Evolutionary conservation across 176 grass and related monocot genomes (phyloP).

Genomic region (Sorghum bicolor): Sorghum_bicolor_NCBIv3 NC_012872.2:2194001-2194500

Average conservation of each 20-base stretch:
- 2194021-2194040: background rate
- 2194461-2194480: too few species aligned
- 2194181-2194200: background rate
- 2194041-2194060: background rate
- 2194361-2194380: background rate
- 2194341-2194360: background rate
- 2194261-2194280: background rate
- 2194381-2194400: too few species aligned
- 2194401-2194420: too few species aligned
- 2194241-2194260: background rate
- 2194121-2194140: background rate
- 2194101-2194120: background rate
- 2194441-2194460: too few species aligned
- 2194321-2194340: background rate
- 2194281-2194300: background rate
- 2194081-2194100: background rate
- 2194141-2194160: slow-evolving; percentile 24
- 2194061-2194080: background rate
- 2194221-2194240: background rate
- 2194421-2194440: too few species aligned
- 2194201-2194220: background rate
- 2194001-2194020: background rate
- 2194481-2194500: too few species aligned
- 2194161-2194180: slow-evolving; percentile 26
- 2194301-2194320: background rate